Base-by-base conservation (phyloP, 2,329 filamentous ascomycete species). In the Epichloe sp. region DNA sequence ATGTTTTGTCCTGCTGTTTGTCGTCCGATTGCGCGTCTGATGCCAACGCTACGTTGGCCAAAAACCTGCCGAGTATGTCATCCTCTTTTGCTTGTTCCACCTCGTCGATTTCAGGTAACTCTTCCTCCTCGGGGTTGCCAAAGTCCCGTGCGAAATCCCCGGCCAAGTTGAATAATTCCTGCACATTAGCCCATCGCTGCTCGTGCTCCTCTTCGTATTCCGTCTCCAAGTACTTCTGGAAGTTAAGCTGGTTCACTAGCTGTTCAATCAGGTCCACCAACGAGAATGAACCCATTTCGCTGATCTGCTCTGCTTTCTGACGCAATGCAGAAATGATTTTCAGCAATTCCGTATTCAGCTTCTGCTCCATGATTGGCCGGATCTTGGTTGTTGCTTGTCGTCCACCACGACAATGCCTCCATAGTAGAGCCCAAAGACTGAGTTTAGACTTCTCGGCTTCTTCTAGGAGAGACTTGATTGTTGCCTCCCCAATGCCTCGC, bases 21-120 rank as follows among this genome's bases (percentile, higher is more conserved):
- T 79, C 75, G 23, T 81, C 77, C 17, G 78, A 79, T 58, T 88
- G 83, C 0, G 83, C 78, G 55, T 94, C 88, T 0, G 88, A 84
- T 3, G 88, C 86, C n/a, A 98, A 71, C 0, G 88, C 82, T 11
- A 96, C 83, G 59, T 95, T 96, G 11, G 88, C 83, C n/a, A 98
- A 73, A 58, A 97, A 97, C 11, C 79, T 79, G 3, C 85, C 82
- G 1, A 96, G 73, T 4, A 75, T 60, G 49, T 75, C 74, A 1
- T 80, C 73, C 52, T 88, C 85, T 52, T 80, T 78, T 1, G 73
- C 69, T 53, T 94, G 88, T 47, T 83, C 74, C 3, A 89, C 58
- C 1, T 82, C 83, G 14, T 91, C 84, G 14, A 96, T 78, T 26
- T 77, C 71, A 0, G 89, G 80, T 3, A 84, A 72, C 5, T 67